Percentiles rank a stretch among this genome's conserved stretches.
Conservation (phyloP, 768 basidiomycete species). For the Lactarius vividus region DNA sequence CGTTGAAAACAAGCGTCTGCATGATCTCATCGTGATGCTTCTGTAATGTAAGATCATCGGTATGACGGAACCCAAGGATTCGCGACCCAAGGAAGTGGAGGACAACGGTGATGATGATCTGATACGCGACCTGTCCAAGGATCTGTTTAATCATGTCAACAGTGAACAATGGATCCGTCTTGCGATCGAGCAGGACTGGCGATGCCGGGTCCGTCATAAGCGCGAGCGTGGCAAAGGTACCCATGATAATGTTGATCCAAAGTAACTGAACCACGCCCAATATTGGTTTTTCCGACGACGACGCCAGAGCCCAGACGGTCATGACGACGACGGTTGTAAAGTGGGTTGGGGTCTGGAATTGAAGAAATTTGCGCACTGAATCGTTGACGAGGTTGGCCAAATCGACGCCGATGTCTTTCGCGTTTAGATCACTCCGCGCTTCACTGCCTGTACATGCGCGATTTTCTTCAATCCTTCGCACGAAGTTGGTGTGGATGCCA, state of each 20-base stretch:
- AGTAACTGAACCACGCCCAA: slow-evolving; percentile 93
- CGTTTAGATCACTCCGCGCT: slow-evolving; percentile 41
- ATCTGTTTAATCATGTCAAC: slow-evolving; percentile 98
- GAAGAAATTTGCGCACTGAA: slow-evolving; percentile 94
- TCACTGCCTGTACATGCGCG: slow-evolving; percentile 67
- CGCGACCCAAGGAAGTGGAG: slow-evolving; percentile 81
- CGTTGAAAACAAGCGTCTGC: slow-evolving; percentile 92
- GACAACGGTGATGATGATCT: slow-evolving; percentile 75
- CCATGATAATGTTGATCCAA: slow-evolving; percentile 99
- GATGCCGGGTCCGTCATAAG: slow-evolving; percentile 95
- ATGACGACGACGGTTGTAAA: slow-evolving; percentile 94
- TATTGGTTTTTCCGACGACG: slow-evolving; percentile 72
- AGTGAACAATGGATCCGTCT: slow-evolving; percentile 83
- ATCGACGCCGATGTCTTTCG: slow-evolving; percentile 86
- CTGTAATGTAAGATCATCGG: slow-evolving; percentile 33
- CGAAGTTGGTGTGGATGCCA: slow-evolving; percentile 94
- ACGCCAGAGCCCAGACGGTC: slow-evolving; percentile 85
- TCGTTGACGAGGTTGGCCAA: slow-evolving; percentile 86
- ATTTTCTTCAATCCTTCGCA: slow-evolving; percentile 71
- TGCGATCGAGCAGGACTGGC: slow-evolving; percentile 73
- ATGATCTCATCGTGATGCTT: slow-evolving; percentile 47
- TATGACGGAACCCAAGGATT: slow-evolving; percentile 61
- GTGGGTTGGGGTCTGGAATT: slow-evolving; percentile 94
- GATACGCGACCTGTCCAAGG: slow-evolving; percentile 81
- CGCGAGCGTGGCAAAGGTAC: slow-evolving; percentile 96